Conservation (phyloP, 371 early-diverging fungal genomes). For the Apophysomyces variabilis region DNA sequence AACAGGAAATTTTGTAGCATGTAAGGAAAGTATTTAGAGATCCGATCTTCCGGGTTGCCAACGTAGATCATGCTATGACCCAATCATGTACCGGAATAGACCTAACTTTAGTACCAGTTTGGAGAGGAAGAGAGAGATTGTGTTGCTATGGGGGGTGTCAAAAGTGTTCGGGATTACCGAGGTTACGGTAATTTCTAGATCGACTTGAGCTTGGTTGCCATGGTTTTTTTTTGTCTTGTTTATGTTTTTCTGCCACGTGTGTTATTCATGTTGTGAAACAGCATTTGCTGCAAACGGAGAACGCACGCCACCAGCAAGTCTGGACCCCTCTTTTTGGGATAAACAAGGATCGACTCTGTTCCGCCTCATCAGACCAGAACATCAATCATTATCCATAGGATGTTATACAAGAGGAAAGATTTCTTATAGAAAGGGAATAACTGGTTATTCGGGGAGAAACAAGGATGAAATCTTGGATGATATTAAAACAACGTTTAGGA, state of each 20-base stretch:
- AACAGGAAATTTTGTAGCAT: too few relatives aligned
- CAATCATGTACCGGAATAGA: too few relatives aligned
- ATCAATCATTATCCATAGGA: neutral
- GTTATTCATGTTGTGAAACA: constrained; percentile 9
- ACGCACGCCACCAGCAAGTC: constrained; percentile 8
- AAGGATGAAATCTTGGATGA: neutral
- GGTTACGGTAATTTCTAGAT: neutral
- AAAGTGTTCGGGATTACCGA: neutral
- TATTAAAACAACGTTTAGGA: constrained; percentile 2
- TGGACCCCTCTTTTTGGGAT: constrained; percentile 9
- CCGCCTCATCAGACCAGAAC: neutral
- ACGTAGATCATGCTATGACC: too few relatives aligned
- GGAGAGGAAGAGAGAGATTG: too few relatives aligned
- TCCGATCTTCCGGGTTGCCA: too few relatives aligned
- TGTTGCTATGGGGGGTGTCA: too few relatives aligned
- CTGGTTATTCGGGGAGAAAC: too few relatives aligned
- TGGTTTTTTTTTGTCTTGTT: neutral
- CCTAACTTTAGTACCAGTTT: too few relatives aligned
- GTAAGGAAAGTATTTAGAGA: too few relatives aligned
- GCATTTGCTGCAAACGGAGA: constrained; percentile 8
- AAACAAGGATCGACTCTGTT: neutral
- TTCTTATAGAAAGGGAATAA: too few relatives aligned
- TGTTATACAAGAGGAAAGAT: neutral
- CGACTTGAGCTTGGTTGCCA: neutral
- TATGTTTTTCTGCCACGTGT: neutral